Percentiles rank a stretch among this genome's conserved stretches.
phyloP scores from a whole-genome alignment of 768 basidiomycete genomes.

The Macrolepiota dolichaula region DNA sequence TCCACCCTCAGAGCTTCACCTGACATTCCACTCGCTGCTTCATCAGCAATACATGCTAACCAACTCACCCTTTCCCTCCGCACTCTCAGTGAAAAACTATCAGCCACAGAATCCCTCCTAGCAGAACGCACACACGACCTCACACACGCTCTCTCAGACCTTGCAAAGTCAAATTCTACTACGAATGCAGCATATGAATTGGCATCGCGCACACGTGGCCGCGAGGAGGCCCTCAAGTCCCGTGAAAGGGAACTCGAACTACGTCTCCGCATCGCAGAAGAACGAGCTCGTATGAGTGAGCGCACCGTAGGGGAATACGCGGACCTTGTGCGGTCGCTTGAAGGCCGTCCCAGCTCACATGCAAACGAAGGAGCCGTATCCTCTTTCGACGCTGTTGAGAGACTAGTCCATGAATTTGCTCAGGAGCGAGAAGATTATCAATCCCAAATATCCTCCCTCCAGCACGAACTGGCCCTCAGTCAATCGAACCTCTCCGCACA shows the following conservation, averaged over 20 bases:
- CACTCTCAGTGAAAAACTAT: constrained; percentile 65
- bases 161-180: constrained; percentile 35
- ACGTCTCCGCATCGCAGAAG: constrained; percentile 45
- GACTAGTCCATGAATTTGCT: constrained; percentile 47
- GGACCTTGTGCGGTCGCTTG: constrained; percentile 63
- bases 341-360: constrained; percentile 32
- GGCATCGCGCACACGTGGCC: constrained; percentile 47
- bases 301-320: constrained; percentile 71
- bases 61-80: constrained; percentile 69
- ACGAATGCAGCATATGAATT: constrained; percentile 54
- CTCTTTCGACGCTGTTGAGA: constrained; percentile 34
- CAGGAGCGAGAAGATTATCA: constrained; percentile 44
- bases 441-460: constrained; percentile 36
- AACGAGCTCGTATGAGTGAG: constrained; percentile 61
- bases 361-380: not conserved
- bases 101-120: constrained; percentile 55
- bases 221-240: constrained; percentile 49
- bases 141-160: constrained; percentile 37
- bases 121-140: constrained; percentile 47
- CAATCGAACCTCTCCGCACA: constrained; percentile 45
- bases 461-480: constrained; percentile 39
- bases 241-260: constrained; percentile 48
- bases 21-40: constrained; percentile 23
- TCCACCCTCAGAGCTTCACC: constrained; percentile 45
- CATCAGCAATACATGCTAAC: constrained; percentile 30